These are phyloP conservation scores for Glebionis coronaria DNA, from an alignment of 129 eudicot genomes.

Conservation along the genomic window DNA sequence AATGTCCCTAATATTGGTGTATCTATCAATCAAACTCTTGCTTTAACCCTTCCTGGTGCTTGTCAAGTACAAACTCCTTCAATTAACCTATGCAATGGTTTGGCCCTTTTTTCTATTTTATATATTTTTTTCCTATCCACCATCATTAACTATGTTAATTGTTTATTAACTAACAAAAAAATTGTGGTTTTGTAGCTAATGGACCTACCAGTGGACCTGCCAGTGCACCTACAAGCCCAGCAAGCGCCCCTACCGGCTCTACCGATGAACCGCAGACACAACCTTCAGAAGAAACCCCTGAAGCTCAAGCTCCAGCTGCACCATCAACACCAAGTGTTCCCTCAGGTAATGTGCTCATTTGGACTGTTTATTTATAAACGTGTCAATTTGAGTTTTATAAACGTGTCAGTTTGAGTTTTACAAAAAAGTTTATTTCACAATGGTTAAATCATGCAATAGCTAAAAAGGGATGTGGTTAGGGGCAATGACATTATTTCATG, in stretches of 20 bases:
- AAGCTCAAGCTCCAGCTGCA: constrained; percentile 25
- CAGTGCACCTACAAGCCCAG: constrained; percentile 30
- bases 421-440: too few species aligned
- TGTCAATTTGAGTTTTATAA: not conserved
- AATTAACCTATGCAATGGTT: constrained; percentile 57
- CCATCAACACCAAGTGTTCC: constrained; percentile 22
- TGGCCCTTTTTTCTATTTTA: not conserved
- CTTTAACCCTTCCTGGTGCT: constrained; percentile 54
- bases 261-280: not conserved
- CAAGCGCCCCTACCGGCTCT: constrained; percentile 22
- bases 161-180: too few species aligned
- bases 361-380: not conserved
- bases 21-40: constrained; percentile 57
- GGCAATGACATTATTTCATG: too few species aligned
- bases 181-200: constrained; percentile 1
- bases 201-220: constrained; percentile 34
- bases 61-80: constrained; percentile 72
- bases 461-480: too few species aligned
- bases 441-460: too few species aligned
- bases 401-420: not conserved
- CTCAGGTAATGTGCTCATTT: constrained; percentile 22
- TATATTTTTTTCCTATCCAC: not conserved
- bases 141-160: not conserved
- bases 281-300: constrained; percentile 29
- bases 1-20: constrained; percentile 42